Conservation (phyloP, 73 alveolate species). For the Durusdinium trenchii region DNA sequence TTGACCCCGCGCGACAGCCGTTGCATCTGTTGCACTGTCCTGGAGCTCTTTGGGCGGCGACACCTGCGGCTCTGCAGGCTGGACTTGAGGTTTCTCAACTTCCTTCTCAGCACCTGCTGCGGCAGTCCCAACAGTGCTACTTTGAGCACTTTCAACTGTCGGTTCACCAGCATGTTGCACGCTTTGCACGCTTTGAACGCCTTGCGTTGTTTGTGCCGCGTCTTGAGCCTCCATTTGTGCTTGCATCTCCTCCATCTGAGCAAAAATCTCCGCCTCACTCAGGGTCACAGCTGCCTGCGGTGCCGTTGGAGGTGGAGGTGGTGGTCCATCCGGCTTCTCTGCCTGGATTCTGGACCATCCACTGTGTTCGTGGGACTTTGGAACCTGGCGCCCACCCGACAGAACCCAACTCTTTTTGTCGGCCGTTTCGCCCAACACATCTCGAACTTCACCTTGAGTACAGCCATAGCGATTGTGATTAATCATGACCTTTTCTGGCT, state of each 20-base stretch:
- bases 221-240: conserved; percentile 37
- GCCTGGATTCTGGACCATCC: conserved; percentile 53
- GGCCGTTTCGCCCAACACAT: conserved; percentile 60
- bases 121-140: neutral
- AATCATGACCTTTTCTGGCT: conserved; percentile 48
- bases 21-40: neutral
- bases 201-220: neutral
- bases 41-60: neutral
- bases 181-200: neutral
- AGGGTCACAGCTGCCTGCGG: conserved; percentile 21
- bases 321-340: neutral
- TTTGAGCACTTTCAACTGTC: neutral
- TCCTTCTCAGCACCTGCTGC: neutral
- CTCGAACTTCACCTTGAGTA: conserved; percentile 72
- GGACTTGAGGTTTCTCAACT: neutral
- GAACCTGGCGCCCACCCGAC: conserved; percentile 80
- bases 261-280: conserved; percentile 76
- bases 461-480: conserved; percentile 93
- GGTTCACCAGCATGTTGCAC: neutral
- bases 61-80: neutral
- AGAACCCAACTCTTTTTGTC: conserved; percentile 80
- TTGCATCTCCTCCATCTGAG: conserved; percentile 84
- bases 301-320: conserved; percentile 39
- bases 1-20: conserved; percentile 4
- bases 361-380: conserved; percentile 62